Evolutionary conservation across 495 filamentous ascomycete species (phyloP).

Genomic region (Recurvomyces mirabilis): DNA sequence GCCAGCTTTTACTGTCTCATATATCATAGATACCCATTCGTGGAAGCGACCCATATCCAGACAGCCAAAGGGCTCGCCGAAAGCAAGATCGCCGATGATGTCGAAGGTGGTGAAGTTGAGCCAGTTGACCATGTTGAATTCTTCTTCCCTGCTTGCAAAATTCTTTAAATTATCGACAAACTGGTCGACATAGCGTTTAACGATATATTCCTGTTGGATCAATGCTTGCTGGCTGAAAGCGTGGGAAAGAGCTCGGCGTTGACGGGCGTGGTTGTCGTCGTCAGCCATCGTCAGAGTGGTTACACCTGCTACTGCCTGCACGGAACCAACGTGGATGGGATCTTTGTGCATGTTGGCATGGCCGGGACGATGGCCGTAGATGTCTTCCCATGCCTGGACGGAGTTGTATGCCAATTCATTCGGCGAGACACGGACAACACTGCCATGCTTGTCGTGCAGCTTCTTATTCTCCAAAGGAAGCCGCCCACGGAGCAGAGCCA

Average conservation of each 20-base stretch:
- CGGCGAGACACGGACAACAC: conserved; percentile 23
- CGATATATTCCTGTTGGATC: conserved; percentile 26
- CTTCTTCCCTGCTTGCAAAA: conserved; percentile 18
- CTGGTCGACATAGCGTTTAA: conserved; percentile 26
- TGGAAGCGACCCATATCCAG: conserved; percentile 22
- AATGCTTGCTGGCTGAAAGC: conserved; percentile 28
- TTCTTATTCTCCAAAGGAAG: conserved; percentile 21
- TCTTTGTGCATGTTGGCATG: conserved; percentile 27
- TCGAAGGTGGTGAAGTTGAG: conserved; percentile 30
- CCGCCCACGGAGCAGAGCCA: conserved; percentile 18
- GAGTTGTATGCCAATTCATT: conserved; percentile 27
- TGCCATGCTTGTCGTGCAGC: conserved; percentile 26
- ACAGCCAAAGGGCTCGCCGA: conserved; percentile 31
- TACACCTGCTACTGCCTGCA: conserved; percentile 25
- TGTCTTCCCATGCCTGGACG: conserved; percentile 23
- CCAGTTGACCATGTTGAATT: conserved; percentile 26
- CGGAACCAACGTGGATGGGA: conserved; percentile 27
- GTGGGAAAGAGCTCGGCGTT: conserved; percentile 25
- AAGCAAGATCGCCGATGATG: conserved; percentile 30
- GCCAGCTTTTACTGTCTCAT: conserved; percentile 25
- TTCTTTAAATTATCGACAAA: conserved; percentile 23
- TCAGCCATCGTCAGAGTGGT: conserved; percentile 29
- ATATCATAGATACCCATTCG: conserved; percentile 27
- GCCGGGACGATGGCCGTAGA: conserved; percentile 23
- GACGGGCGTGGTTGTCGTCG: conserved; percentile 24